These are phyloP conservation scores for Mycena albidolilacea DNA, from an alignment of 768 basidiomycete genomes.

Conservation along the genomic window DNA sequence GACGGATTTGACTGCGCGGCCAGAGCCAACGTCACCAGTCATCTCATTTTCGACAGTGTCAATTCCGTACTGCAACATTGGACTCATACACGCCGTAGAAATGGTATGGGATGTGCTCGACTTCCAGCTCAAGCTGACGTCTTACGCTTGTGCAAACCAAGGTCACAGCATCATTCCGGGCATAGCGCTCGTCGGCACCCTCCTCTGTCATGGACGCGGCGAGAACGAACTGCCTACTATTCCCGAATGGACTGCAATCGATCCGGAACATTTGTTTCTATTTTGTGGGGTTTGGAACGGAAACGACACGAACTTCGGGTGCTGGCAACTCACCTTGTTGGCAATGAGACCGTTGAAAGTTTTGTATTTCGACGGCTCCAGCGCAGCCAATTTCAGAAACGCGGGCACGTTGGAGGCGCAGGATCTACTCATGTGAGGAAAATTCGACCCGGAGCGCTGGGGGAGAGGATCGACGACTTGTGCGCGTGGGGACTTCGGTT, in stretches of 20 bases:
- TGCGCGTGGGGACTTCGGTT: constrained; percentile 18
- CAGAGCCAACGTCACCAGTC: background rate
- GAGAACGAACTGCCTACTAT: constrained; percentile 29
- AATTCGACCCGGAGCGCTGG: constrained; percentile 3
- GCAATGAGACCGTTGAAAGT: constrained; percentile 4
- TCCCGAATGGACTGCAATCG: constrained; percentile 42
- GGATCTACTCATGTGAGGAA: constrained; percentile 12
- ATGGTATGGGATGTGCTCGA: background rate
- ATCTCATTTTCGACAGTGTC: background rate
- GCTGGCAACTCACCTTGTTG: constrained; percentile 49
- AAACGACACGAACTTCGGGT: constrained; percentile 35
- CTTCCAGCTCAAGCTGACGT: background rate
- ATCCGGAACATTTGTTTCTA: constrained; percentile 42
- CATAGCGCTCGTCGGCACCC: constrained; percentile 40
- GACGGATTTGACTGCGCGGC: background rate
- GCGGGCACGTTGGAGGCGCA: constrained; percentile 6
- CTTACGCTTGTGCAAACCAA: background rate
- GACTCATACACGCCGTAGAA: background rate
- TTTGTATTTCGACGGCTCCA: constrained; percentile 24
- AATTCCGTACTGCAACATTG: background rate
- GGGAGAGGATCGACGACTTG: constrained; percentile 47
- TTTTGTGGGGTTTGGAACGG: background rate
- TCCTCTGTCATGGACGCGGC: constrained; percentile 44
- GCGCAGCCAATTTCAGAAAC: constrained; percentile 14
- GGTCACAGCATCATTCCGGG: constrained; percentile 45